Evolutionary conservation across 73 alveolate species (phyloP).

Genomic region (Paramecium sexaurelia): DNA sequence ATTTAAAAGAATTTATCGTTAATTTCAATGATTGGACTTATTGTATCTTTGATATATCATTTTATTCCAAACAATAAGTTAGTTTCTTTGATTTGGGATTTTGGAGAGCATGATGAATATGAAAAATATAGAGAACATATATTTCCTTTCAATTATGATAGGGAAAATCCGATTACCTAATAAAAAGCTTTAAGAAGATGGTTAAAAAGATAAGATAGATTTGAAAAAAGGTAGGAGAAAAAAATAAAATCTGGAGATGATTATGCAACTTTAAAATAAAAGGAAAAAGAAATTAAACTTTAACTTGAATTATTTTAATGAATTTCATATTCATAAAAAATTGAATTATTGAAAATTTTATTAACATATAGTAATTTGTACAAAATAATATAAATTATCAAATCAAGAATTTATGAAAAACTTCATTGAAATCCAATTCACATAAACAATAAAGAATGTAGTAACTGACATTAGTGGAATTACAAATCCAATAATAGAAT

Average conservation of each 20-base stretch:
- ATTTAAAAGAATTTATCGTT: neutral
- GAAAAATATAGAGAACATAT: neutral
- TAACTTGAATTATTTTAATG: neutral
- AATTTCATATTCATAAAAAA: neutral
- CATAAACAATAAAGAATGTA: conserved; percentile 21
- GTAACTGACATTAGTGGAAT: conserved; percentile 14
- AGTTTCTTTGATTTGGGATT: neutral
- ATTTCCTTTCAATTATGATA: neutral
- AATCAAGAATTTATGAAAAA: conserved; percentile 42
- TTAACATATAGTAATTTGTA: neutral
- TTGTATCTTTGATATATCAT: neutral
- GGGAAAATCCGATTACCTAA: neutral
- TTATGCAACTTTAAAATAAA: neutral
- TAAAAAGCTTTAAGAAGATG: neutral
- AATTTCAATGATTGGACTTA: neutral
- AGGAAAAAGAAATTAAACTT: neutral
- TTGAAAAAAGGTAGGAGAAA: neutral
- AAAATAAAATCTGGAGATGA: neutral
- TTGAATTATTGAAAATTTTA: neutral
- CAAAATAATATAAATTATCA: neutral
- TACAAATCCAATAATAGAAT: conserved; percentile 38
- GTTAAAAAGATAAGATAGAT: neutral
- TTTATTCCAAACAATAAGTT: neutral
- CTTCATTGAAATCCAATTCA: conserved; percentile 58
- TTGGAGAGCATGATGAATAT: neutral